Conservation (phyloP, 1,284 basidiomycete genomes). For the Sporisorium graminicola region DNA sequence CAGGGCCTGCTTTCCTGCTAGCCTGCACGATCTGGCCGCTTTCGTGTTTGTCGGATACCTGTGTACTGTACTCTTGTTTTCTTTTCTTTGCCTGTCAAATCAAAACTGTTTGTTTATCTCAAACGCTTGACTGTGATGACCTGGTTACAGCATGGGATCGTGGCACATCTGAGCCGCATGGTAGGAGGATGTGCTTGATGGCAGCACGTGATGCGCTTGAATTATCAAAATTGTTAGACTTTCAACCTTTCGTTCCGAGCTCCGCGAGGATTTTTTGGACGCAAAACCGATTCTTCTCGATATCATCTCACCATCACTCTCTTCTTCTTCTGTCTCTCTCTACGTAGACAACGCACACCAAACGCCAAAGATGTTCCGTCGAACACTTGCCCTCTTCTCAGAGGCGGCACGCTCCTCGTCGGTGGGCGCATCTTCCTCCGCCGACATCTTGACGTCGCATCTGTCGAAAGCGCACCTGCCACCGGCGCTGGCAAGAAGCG, state of each 20-base stretch:
- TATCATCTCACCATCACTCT: slow-evolving; percentile 15
- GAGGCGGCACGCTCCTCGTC: slow-evolving; percentile 14
- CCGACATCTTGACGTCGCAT: slow-evolving; percentile 38
- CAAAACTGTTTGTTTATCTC: not conserved
- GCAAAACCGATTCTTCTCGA: slow-evolving; percentile 19
- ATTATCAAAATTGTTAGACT: slow-evolving; percentile 4
- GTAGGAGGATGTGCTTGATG: not conserved
- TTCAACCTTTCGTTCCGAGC: not conserved
- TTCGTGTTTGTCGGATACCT: not conserved
- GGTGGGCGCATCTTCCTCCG: slow-evolving; percentile 8
- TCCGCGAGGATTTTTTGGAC: not conserved
- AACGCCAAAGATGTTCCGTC: slow-evolving; percentile 21
- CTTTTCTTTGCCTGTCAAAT: not conserved
- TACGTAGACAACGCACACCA: not conserved
- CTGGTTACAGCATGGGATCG: too few species aligned
- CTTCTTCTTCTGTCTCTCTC: not conserved
- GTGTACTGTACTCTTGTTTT: slow-evolving; percentile 14
- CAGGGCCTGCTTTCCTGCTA: not conserved
- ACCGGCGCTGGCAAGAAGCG: slow-evolving; percentile 22
- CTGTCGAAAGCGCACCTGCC: slow-evolving; percentile 32
- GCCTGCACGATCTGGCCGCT: not conserved
- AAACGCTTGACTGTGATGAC: not conserved
- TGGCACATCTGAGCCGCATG: not conserved
- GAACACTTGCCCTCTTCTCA: slow-evolving; percentile 30
- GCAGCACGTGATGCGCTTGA: slow-evolving; percentile 11